Evolutionary conservation across 1,284 basidiomycete species (phyloP).

Genomic region (Trametes sp.): DNA sequence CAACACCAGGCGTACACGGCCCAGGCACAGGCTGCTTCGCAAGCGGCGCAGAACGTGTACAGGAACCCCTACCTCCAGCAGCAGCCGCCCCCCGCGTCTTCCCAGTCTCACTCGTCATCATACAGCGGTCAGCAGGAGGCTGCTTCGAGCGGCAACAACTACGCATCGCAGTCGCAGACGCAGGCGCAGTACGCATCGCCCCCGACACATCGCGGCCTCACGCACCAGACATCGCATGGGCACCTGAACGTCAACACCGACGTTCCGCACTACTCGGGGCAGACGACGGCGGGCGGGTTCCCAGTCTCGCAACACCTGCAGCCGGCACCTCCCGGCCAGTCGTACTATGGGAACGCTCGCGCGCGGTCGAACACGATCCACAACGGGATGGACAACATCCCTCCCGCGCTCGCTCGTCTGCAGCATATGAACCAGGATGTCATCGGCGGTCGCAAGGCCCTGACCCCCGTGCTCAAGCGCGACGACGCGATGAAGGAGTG

Average conservation of each 20-base stretch:
- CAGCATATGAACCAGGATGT: slow-evolving; percentile 91
- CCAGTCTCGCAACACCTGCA: slow-evolving; percentile 48
- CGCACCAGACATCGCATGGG: slow-evolving; percentile 59
- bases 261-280: slow-evolving; percentile 50
- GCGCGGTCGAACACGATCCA: slow-evolving; percentile 90
- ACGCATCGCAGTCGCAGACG: slow-evolving; percentile 38
- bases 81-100: slow-evolving; percentile 49
- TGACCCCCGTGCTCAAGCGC: slow-evolving; percentile 89
- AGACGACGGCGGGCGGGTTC: slow-evolving; percentile 43
- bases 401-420: slow-evolving; percentile 88
- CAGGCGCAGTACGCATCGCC: slow-evolving; percentile 39
- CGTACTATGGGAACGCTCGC: slow-evolving; percentile 70
- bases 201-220: slow-evolving; percentile 41
- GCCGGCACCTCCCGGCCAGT: slow-evolving; percentile 64
- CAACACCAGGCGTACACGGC: slow-evolving; percentile 95
- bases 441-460: slow-evolving; percentile 79
- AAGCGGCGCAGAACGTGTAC: slow-evolving; percentile 70
- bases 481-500: slow-evolving; percentile 92
- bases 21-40: slow-evolving; percentile 74
- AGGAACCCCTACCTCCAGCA: slow-evolving; percentile 81
- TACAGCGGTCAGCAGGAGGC: slow-evolving; percentile 35
- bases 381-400: slow-evolving; percentile 88
- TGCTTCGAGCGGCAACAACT: slow-evolving; percentile 36
- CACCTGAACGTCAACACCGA: slow-evolving; percentile 52
- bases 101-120: slow-evolving; percentile 42